phyloP scores from a whole-genome alignment of 306 rosid genomes.

The Citrullus mucosospermus region DNA sequence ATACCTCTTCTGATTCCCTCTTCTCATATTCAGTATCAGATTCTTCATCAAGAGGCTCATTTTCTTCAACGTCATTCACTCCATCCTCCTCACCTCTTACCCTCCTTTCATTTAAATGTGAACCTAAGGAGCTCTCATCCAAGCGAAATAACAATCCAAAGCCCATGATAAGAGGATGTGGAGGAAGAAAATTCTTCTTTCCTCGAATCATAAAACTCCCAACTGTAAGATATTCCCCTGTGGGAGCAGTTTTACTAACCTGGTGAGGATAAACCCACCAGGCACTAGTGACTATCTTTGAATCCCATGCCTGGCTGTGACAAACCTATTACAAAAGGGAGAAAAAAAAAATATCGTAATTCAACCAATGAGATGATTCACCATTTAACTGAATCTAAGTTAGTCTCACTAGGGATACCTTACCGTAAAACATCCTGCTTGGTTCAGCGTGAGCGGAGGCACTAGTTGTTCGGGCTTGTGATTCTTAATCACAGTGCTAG shows the following conservation, averaged over 20 bases:
- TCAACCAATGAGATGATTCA: conserved; percentile 11
- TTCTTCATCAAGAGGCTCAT: conserved; percentile 37
- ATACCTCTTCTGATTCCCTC: conserved; percentile 29
- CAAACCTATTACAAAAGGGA: conserved; percentile 52
- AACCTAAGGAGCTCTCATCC: conserved; percentile 97
- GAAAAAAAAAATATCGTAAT: not conserved
- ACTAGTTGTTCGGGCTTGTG: conserved; percentile 80
- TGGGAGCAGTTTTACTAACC: conserved; percentile 99
- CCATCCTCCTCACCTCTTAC: conserved; percentile 97
- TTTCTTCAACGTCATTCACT: conserved; percentile 46
- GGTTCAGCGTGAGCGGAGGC: conserved; percentile 87
- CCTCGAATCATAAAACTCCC: conserved; percentile 99
- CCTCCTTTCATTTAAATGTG: conserved; percentile 94
- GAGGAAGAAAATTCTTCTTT: conserved; percentile 91
- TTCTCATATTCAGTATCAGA: conserved; percentile 67
- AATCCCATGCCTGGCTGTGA: conserved; percentile 97
- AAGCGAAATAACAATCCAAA: conserved; percentile 87
- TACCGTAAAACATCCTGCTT: conserved; percentile 95
- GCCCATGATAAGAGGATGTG: conserved; percentile 96
- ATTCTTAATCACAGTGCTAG: conserved; percentile 84
- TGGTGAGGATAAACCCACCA: conserved; percentile 99
- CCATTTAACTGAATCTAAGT: conserved; percentile 11
- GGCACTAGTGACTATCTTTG: conserved; percentile 98
- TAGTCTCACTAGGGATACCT: conserved; percentile 12
- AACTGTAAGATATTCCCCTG: conserved; percentile 94